A percentile compares a stretch with the other conserved stretches of the same genome.
Evolutionary conservation across 2,329 filamentous ascomycete species (phyloP).

Genomic region (Zasmidium citrigriseum): DNA sequence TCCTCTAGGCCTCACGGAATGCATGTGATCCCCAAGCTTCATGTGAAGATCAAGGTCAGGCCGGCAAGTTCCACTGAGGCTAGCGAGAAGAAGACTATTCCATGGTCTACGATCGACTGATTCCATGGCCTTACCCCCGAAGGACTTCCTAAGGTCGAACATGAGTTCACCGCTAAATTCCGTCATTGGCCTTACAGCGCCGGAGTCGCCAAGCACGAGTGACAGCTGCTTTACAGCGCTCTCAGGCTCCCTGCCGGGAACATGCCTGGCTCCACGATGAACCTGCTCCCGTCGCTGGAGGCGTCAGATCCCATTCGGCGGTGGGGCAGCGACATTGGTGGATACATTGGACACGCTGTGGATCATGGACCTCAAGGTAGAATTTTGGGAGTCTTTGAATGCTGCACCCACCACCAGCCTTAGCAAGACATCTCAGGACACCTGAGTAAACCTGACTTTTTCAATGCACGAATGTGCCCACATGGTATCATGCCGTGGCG

Average conservation of each 20-base stretch:
- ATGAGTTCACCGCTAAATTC: constrained; percentile 40
- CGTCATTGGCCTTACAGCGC: constrained; percentile 32
- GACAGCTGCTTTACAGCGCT: constrained; percentile 44
- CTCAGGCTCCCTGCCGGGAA: constrained; percentile 46
- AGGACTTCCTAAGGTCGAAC: constrained; percentile 46
- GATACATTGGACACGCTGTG: constrained; percentile 49
- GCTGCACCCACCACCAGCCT: constrained; percentile 47
- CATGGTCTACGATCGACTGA: constrained; percentile 35
- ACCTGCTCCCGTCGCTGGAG: constrained; percentile 45
- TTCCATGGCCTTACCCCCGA: constrained; percentile 41
- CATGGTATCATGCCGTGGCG: constrained; percentile 49
- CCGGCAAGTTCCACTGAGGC: constrained; percentile 41
- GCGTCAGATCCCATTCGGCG: constrained; percentile 46
- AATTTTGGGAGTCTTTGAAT: constrained; percentile 48
- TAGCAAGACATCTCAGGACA: constrained; percentile 38
- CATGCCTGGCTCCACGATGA: constrained; percentile 53
- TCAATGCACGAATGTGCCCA: constrained; percentile 45
- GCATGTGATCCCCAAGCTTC: too few relatives aligned
- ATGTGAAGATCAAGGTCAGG: too few relatives aligned
- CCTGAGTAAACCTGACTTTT: constrained; percentile 50
- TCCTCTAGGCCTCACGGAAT: too few relatives aligned
- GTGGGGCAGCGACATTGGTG: constrained; percentile 50
- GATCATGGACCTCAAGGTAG: constrained; percentile 51
- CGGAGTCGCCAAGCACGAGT: constrained; percentile 41
- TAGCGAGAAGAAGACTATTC: constrained; percentile 43